Base-by-base conservation (phyloP, 2,329 filamentous ascomycete genomes). In the Fusarium beomiforme region DNA sequence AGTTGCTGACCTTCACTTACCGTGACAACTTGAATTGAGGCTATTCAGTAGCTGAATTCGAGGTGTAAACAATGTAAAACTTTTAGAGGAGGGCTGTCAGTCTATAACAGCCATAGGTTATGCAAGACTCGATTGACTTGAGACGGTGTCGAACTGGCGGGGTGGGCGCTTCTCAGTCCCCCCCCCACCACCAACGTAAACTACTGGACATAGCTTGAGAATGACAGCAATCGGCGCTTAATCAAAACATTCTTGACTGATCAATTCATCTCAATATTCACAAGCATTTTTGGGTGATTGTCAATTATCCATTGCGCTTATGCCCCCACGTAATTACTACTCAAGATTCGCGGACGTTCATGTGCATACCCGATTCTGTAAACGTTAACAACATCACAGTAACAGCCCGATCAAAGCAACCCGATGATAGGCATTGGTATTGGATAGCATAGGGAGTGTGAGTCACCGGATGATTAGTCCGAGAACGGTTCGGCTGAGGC, bases 301-400 rank as follows among this genome's bases (percentile, higher is more conserved):
- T 60, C 16, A 17, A 33, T 43, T 36, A 37, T 49, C 53, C 42
- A 70, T 42, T 50, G 56, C 36, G 24, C 36, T 39, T 26, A 19
- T 43, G 23, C 46, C 69, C 69, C 64, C 69, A 72, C 69, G 68
- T 49, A 39, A 71, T 71, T 71, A 47, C 41, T 65, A 44, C 47
- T 61, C 61, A 46, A 23, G 24, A 31, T 24, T 24, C 50, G 54
- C 33, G 56, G 53, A 37, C 26, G 47, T 59, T 54, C 17, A 37
- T 39, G 11, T 53, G 47, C 56, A 59, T 42, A 53, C 29, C 56
- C 47, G 47, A 59, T 53, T 26, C 49, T 31, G 24, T 50, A 21
- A 21, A 50, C 16, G 21, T 58, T 17, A 21, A 53, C 11, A 26
- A 13, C 37, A 53, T 53, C 44, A 55, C 37, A 46, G 51, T 19